These are phyloP conservation scores for Ganoderma sinense DNA, from an alignment of 1,284 basidiomycete genomes.

Conservation along the genomic window DNA sequence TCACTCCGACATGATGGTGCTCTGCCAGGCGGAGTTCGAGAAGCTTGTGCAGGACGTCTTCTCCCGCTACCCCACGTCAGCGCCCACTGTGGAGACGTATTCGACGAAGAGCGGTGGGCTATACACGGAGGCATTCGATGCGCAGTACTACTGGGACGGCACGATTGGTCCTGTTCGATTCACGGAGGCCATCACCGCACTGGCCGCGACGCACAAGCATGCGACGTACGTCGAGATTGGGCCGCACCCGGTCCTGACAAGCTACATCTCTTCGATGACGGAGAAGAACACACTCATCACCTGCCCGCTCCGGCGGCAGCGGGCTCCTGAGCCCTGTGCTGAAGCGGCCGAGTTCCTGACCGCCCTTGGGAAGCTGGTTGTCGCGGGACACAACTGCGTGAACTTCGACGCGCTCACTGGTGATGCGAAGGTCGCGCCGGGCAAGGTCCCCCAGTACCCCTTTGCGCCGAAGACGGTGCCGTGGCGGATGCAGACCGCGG, in stretches of 20 bases:
- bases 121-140: constrained; percentile 27
- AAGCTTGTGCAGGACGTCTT: constrained; percentile 37
- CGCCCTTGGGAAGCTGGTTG: constrained; percentile 23
- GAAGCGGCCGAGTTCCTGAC: constrained; percentile 22
- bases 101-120: constrained; percentile 37
- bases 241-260: constrained; percentile 44
- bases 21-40: constrained; percentile 38
- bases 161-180: constrained; percentile 44
- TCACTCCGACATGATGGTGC: constrained; percentile 45
- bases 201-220: constrained; percentile 29
- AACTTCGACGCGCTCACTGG: constrained; percentile 29
- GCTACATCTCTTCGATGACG: constrained; percentile 35
- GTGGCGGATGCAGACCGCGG: constrained; percentile 15
- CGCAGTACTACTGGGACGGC: constrained; percentile 47
- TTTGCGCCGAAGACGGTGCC: constrained; percentile 28
- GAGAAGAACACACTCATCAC: constrained; percentile 32
- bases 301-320: constrained; percentile 40
- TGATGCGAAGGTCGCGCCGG: neutral
- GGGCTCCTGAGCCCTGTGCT: constrained; percentile 8
- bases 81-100: constrained; percentile 32
- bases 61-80: constrained; percentile 26
- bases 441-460: constrained; percentile 26
- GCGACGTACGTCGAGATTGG: constrained; percentile 20
- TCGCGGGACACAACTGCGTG: constrained; percentile 23
- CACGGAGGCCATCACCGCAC: constrained; percentile 30